Conservation (phyloP, 2,329 filamentous ascomycete genomes). For the Paecilomyces dactylethromorphus region DNA sequence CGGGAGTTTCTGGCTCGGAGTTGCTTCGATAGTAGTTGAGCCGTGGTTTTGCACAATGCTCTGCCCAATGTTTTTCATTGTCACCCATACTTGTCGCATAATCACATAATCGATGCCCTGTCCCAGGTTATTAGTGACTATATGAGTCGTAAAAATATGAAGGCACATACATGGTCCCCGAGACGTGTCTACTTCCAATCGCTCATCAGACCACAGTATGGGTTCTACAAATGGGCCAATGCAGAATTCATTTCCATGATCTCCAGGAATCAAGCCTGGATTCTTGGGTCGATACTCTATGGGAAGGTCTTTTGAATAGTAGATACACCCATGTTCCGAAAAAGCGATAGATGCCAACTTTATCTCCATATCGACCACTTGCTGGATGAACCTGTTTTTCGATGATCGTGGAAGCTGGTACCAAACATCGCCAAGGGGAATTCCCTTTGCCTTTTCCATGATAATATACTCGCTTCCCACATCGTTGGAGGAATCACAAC, state of each 20-base stretch:
- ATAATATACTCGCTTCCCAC: not conserved
- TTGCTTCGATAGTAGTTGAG: not conserved
- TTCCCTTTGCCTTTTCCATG: not conserved
- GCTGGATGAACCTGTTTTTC: not conserved
- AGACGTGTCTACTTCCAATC: not conserved
- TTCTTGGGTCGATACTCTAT: not conserved
- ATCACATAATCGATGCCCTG: not conserved
- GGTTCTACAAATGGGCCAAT: not conserved
- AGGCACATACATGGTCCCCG: not conserved
- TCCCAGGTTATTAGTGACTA: not conserved
- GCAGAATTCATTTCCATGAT: not conserved
- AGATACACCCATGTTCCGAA: not conserved
- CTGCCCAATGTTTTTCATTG: not conserved
- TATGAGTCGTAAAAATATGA: not conserved
- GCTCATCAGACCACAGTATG: not conserved
- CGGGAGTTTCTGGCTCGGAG: not conserved
- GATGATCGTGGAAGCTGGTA: not conserved
- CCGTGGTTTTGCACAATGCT: not conserved
- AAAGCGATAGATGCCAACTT: not conserved
- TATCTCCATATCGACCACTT: not conserved
- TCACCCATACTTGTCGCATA: not conserved
- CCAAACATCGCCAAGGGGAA: not conserved
- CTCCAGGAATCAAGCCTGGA: not conserved
- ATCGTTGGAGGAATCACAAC: not conserved
- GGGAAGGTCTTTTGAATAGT: not conserved